Conservation (phyloP, 306 rosid genomes). For the Calophaca sinica region DNA sequence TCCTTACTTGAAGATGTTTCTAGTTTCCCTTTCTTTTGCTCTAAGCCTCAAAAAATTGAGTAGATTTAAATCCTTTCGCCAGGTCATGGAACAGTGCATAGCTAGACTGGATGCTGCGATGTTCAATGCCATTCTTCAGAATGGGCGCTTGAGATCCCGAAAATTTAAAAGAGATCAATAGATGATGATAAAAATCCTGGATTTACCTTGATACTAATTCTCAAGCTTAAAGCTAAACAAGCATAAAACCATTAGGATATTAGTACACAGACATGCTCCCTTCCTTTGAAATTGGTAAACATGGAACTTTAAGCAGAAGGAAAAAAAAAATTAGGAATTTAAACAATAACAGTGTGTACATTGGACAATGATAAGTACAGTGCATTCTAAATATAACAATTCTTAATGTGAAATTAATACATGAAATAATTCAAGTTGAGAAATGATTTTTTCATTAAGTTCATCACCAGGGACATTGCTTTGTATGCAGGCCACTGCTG, state of each 20-base stretch:
- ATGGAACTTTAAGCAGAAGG: no score
- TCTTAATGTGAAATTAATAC: neutral
- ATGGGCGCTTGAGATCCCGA: conserved; percentile 91
- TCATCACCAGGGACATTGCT: neutral
- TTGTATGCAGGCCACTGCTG: neutral
- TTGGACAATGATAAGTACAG: no score
- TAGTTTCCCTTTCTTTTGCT: conserved; percentile 31
- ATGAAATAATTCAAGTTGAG: conserved; percentile 18
- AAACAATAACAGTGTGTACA: no score
- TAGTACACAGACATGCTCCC: no score
- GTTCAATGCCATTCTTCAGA: conserved; percentile 94
- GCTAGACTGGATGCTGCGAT: conserved; percentile 91
- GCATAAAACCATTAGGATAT: no score
- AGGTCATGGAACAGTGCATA: conserved; percentile 91
- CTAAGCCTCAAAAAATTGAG: conserved; percentile 35
- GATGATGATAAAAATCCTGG: no score
- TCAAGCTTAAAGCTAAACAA: no score
- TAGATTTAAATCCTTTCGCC: conserved; percentile 44
- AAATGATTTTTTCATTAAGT: neutral
- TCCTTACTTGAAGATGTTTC: neutral
- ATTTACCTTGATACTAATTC: no score
- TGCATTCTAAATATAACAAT: neutral
- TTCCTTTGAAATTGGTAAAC: no score
- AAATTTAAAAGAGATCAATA: no score
- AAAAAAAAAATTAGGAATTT: no score